phyloP scores from a whole-genome alignment of 495 filamentous ascomycete genomes.

The Lepraria neglecta region DNA sequence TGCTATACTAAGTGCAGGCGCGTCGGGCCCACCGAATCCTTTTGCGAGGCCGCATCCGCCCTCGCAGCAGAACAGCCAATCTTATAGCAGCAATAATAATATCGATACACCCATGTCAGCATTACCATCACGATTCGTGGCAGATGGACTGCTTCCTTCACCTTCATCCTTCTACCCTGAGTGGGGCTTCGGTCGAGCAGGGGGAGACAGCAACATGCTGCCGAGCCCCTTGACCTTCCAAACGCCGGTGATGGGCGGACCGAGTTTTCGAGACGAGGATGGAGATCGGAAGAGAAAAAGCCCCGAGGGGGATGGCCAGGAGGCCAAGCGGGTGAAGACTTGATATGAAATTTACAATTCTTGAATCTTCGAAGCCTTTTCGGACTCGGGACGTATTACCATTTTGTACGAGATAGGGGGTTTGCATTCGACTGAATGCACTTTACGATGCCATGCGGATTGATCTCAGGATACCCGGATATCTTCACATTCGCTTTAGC shows the following conservation, averaged over 20 bases:
- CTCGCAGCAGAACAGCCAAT: constrained; percentile 46
- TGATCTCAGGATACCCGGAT: constrained; percentile 13
- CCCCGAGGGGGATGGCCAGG: constrained; percentile 41
- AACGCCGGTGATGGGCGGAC: constrained; percentile 72
- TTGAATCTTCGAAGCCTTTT: background rate
- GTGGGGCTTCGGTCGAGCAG: constrained; percentile 65
- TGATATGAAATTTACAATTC: constrained; percentile 21
- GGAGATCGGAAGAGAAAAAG: constrained; percentile 50
- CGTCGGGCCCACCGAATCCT: constrained; percentile 87
- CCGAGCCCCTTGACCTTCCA: constrained; percentile 88
- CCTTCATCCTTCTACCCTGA: constrained; percentile 89
- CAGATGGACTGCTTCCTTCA: constrained; percentile 74
- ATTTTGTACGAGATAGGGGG: constrained; percentile 1
- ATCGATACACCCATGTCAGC: constrained; percentile 98
- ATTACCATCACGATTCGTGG: constrained; percentile 83
- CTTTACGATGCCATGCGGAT: constrained; percentile 8
- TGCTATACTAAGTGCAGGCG: constrained; percentile 81
- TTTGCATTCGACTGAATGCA: constrained; percentile 4
- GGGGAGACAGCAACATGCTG: constrained; percentile 69
- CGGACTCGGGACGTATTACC: background rate
- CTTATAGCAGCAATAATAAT: constrained; percentile 53
- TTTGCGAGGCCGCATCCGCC: constrained; percentile 76
- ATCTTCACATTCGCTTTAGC: constrained; percentile 20
- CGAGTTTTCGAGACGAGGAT: constrained; percentile 57
- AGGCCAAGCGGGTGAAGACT: constrained; percentile 48